Evolutionary conservation across 306 rosid species (phyloP).

Genomic region (Begonia peltatifolia): DNA sequence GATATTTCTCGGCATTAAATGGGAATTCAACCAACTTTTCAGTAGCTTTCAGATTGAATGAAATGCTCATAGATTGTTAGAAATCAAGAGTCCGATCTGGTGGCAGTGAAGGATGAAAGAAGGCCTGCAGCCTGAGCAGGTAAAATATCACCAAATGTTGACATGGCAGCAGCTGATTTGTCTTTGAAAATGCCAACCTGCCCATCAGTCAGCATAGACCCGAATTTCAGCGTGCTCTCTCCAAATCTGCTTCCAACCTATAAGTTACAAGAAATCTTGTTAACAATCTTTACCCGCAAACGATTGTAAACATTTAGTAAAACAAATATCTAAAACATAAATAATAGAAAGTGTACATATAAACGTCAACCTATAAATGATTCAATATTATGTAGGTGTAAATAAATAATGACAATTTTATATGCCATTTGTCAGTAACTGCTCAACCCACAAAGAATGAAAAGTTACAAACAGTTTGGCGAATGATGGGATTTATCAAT

Average conservation of each 20-base stretch:
- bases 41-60: not conserved
- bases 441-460: too few species aligned
- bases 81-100: conserved; percentile 72
- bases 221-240: conserved; percentile 91
- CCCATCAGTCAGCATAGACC: conserved; percentile 83
- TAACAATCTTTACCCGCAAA: conserved; percentile 9
- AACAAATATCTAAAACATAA: not conserved
- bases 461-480: too few species aligned
- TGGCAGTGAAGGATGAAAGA: conserved; percentile 85
- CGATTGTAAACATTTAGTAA: conserved; percentile 4
- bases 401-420: too few species aligned
- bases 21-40: not conserved
- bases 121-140: conserved; percentile 99
- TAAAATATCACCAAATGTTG: conserved; percentile 85
- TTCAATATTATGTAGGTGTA: too few species aligned
- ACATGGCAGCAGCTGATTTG: conserved; percentile 84
- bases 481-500: too few species aligned
- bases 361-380: too few species aligned
- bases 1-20: too few species aligned
- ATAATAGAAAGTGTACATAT: not conserved
- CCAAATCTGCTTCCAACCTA: conserved; percentile 96
- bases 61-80: not conserved
- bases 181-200: conserved; percentile 98
- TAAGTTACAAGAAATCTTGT: conserved; percentile 5
- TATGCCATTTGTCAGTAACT: too few species aligned